These are phyloP conservation scores for Protomyces gravidus DNA, from an alignment of 1,139 yeast genomes.

Conservation along the genomic window DNA sequence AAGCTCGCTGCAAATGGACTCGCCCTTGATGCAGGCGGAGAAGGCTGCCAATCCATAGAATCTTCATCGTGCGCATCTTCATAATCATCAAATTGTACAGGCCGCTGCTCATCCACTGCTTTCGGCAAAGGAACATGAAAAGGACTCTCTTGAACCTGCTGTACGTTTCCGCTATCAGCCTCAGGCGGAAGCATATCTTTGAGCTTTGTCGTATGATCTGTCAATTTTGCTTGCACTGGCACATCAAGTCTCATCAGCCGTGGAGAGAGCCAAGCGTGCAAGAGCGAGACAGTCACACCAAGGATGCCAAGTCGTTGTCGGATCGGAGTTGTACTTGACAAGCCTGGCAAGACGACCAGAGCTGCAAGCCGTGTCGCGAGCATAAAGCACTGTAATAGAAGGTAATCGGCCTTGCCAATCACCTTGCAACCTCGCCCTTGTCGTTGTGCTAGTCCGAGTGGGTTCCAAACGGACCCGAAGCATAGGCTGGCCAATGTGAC, in stretches of 20 bases:
- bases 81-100: background rate
- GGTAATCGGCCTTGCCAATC: slow-evolving; percentile 11
- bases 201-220: background rate
- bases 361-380: background rate
- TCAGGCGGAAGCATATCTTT: background rate
- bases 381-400: background rate
- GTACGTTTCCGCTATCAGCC: background rate
- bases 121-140: background rate
- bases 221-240: background rate
- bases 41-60: slow-evolving; percentile 27
- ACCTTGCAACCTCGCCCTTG: background rate
- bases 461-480: slow-evolving; percentile 17
- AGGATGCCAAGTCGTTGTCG: background rate
- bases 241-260: background rate
- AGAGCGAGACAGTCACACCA: background rate
- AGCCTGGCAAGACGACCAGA: background rate
- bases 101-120: no score
- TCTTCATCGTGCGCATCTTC: slow-evolving; percentile 6
- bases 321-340: background rate
- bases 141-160: background rate
- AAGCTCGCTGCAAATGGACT: background rate
- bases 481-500: slow-evolving; percentile 3
- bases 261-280: background rate
- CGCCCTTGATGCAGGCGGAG: background rate
- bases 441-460: background rate